A percentile compares a stretch with the other conserved stretches of the same genome.
These are phyloP conservation scores for Fragaria nilgerrensis DNA, from an alignment of 306 rosid genomes.

Conservation along the genomic window DNA sequence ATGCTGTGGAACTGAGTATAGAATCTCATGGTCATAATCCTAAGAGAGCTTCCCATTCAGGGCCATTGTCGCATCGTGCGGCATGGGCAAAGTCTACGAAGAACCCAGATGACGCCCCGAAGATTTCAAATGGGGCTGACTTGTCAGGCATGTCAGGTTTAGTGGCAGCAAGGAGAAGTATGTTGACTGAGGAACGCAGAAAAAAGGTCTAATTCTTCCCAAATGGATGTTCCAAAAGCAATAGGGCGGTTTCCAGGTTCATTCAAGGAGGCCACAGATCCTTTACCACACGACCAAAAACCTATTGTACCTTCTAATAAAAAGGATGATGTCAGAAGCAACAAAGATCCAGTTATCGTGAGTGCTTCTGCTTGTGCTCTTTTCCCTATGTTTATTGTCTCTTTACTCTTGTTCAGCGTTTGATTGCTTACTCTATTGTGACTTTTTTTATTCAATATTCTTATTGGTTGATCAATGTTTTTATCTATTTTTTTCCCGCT, in stretches of 20 bases:
- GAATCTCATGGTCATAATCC: constrained; percentile 61
- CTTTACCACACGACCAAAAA: constrained; percentile 62
- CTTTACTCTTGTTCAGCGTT: background rate
- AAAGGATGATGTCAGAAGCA: constrained; percentile 67
- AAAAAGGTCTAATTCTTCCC: constrained; percentile 79
- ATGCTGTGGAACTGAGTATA: constrained; percentile 48
- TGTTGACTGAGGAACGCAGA: constrained; percentile 80
- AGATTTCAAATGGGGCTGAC: constrained; percentile 72
- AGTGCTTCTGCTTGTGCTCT: constrained; percentile 34
- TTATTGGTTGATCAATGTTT: constrained; percentile 5
- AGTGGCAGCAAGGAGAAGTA: constrained; percentile 85
- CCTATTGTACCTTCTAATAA: constrained; percentile 46
- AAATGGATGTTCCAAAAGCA: constrained; percentile 65
- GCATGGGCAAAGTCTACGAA: constrained; percentile 86
- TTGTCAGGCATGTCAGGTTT: constrained; percentile 64
- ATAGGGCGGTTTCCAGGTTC: constrained; percentile 85
- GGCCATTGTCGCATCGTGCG: constrained; percentile 84
- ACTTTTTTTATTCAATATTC: background rate
- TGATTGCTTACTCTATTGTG: background rate
- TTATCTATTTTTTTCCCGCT: background rate
- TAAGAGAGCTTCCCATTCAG: constrained; percentile 98
- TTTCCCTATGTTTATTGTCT: background rate
- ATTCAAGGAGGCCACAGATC: constrained; percentile 81
- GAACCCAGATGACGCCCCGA: constrained; percentile 75
- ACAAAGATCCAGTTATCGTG: constrained; percentile 76